Conservation (phyloP, 768 basidiomycete genomes). For the Mycena rebaudengoi region DNA sequence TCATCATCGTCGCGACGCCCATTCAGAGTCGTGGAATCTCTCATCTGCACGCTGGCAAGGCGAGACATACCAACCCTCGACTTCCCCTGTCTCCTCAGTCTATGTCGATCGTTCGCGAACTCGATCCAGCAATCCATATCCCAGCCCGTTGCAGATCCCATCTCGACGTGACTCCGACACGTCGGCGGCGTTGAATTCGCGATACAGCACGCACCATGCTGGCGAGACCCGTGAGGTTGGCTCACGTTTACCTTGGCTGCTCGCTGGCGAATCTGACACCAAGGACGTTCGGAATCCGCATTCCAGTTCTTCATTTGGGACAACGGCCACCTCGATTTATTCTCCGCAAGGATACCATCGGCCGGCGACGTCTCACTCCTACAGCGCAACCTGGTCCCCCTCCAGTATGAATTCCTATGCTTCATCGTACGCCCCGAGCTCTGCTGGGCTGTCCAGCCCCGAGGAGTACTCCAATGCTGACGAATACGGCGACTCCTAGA, state of each 20-base stretch:
- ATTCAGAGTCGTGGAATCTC: constrained; percentile 17
- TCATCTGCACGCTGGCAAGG: constrained; percentile 47
- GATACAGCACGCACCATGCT: constrained; percentile 14
- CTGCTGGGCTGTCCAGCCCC: constrained; percentile 49
- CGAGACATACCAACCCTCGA: constrained; percentile 40
- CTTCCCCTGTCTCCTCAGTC: constrained; percentile 24
- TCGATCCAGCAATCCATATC: constrained; percentile 48
- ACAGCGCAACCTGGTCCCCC: constrained; percentile 15
- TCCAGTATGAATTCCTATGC: constrained; percentile 41
- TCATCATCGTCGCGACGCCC: constrained; percentile 14
- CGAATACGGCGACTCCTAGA: constrained; percentile 52
- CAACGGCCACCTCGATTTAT: not conserved
- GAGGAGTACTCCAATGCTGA: constrained; percentile 49
- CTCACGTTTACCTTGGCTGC: constrained; percentile 19
- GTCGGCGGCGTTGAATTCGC: constrained; percentile 3
- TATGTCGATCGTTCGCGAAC: constrained; percentile 47
- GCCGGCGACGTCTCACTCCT: constrained; percentile 19
- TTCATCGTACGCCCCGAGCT: constrained; percentile 41
- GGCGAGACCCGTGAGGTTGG: constrained; percentile 17
- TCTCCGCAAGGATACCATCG: constrained; percentile 19
- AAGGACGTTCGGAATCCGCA: constrained; percentile 13
- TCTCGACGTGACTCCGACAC: constrained; percentile 23
- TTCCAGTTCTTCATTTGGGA: not conserved
- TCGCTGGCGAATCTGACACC: constrained; percentile 8
- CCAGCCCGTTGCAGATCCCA: constrained; percentile 20